Percentiles rank a stretch among this genome's conserved stretches.
These are phyloP conservation scores for Tetrapisispora arboricola DNA, from an alignment of 805 yeast species.

Conservation along the genomic window DNA sequence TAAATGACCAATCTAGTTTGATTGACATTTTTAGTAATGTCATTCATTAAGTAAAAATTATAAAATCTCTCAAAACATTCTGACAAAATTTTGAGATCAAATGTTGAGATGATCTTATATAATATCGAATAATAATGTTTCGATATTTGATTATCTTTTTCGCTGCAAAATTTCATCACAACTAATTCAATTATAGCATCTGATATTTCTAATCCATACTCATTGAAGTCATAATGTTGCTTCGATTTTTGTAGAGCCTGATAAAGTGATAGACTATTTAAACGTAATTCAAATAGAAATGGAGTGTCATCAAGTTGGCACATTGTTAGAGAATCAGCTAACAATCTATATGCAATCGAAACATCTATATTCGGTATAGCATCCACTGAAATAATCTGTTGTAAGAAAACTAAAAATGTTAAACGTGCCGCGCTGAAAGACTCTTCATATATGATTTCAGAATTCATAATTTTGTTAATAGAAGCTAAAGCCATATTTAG, in stretches of 20 bases:
- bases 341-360: constrained; percentile 32
- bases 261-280: constrained; percentile 37
- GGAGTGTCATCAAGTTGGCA: constrained; percentile 30
- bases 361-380: too few relatives aligned
- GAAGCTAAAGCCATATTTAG: constrained; percentile 49
- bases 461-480: constrained; percentile 48
- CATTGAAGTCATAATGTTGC: constrained; percentile 28
- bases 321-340: constrained; percentile 26
- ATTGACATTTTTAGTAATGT: constrained; percentile 15
- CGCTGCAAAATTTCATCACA: constrained; percentile 21
- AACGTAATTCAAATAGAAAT: constrained; percentile 34
- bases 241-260: constrained; percentile 22
- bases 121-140: constrained; percentile 31
- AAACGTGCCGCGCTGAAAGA: constrained; percentile 43
- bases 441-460: constrained; percentile 49
- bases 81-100: constrained; percentile 28
- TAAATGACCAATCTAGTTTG: constrained; percentile 37
- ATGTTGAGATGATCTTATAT: constrained; percentile 21
- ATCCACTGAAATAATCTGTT: too few relatives aligned
- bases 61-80: constrained; percentile 31
- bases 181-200: constrained; percentile 38
- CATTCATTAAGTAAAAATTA: constrained; percentile 17
- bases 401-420: constrained; percentile 39
- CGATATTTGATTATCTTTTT: constrained; percentile 24
- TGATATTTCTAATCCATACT: constrained; percentile 28